Conservation (phyloP, 768 basidiomycete species). For the Baorangia bicolor region DNA sequence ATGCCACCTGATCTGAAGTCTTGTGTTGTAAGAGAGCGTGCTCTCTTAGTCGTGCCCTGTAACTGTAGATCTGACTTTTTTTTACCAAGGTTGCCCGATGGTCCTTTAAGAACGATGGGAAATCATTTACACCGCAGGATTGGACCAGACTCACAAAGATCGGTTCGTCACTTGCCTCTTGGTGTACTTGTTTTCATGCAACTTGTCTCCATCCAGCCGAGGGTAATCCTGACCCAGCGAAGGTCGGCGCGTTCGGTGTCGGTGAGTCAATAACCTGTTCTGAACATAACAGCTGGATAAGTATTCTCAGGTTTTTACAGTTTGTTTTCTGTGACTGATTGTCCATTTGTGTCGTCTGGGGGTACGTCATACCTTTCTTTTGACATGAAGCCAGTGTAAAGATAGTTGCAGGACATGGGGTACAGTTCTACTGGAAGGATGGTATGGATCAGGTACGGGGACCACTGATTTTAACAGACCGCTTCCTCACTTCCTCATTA, state of each 20-base stretch:
- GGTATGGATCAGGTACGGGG: constrained; percentile 56
- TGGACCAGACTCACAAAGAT: constrained; percentile 91
- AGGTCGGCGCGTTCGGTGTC: constrained; percentile 95
- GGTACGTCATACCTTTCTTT: constrained; percentile 36
- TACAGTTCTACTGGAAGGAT: constrained; percentile 94
- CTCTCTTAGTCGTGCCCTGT: neutral
- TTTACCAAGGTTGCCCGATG: constrained; percentile 65
- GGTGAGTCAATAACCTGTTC: constrained; percentile 39
- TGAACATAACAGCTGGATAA: neutral
- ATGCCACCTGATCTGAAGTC: constrained; percentile 63
- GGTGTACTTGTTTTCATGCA: neutral
- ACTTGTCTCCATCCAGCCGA: constrained; percentile 56
- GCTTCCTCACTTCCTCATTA: constrained; percentile 26
- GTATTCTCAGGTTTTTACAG: constrained; percentile 62
- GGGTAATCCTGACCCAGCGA: constrained; percentile 92
- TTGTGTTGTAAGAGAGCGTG: constrained; percentile 52
- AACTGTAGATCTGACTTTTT: neutral
- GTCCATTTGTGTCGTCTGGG: constrained; percentile 74
- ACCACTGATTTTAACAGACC: neutral
- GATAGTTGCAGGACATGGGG: constrained; percentile 62
- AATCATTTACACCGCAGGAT: constrained; percentile 76
- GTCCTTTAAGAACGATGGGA: constrained; percentile 86
- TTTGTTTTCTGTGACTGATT: constrained; percentile 76
- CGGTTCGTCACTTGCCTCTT: constrained; percentile 39
- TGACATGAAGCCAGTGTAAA: constrained; percentile 10